Base-by-base conservation (phyloP, 495 filamentous ascomycete species). In the Xeromyces bisporus region DNA sequence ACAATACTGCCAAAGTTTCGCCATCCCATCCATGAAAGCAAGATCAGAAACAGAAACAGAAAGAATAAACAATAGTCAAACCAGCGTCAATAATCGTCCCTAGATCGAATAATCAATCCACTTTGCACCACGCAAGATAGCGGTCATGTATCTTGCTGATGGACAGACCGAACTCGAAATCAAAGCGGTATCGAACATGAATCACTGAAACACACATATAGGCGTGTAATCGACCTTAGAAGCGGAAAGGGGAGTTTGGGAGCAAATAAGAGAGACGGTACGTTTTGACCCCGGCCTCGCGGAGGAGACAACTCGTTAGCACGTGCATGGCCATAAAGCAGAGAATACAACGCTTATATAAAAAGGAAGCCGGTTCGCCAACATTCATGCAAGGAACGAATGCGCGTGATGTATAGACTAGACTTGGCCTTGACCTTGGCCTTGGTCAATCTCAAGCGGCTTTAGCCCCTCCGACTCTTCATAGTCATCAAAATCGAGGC, bases 401-500 rank as follows among this genome's bases (percentile, higher is more conserved):
- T 7, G n/a, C 23, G 23, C 23, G 23, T n/a, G n/a, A n/a, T n/a
- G n/a, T n/a, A n/a, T n/a, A n/a, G n/a, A n/a, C n/a, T n/a, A n/a
- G n/a, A n/a, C n/a, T 21, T 21, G 9, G 9, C 4, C 26, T 37
- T 18, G 38, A 6, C 42, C 44, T 27, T 55, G 51, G 18, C 32
- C 37, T 30, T 57, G 56, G 28, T 60, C 57, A 30, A 60, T 33
- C 9, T 61, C 56, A 9, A 56, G 40, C 11, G 46, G 42, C 36
- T 60, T 53, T 13, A 64, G 36, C 13, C 60, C 53, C 28, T 62
- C 58, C 1, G 53, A 39, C 12, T 62, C 58, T 7, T 63, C 58
- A 28, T 56, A 65, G 36, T 65, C 60, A 18, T 63, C 56, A 32
- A 59, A 65, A 21, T 66, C 58, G 17, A 89, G 62, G 23, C 81